Evolutionary conservation across 345 rosid species (phyloP).

Genomic region (Syzygium oleosum): DNA sequence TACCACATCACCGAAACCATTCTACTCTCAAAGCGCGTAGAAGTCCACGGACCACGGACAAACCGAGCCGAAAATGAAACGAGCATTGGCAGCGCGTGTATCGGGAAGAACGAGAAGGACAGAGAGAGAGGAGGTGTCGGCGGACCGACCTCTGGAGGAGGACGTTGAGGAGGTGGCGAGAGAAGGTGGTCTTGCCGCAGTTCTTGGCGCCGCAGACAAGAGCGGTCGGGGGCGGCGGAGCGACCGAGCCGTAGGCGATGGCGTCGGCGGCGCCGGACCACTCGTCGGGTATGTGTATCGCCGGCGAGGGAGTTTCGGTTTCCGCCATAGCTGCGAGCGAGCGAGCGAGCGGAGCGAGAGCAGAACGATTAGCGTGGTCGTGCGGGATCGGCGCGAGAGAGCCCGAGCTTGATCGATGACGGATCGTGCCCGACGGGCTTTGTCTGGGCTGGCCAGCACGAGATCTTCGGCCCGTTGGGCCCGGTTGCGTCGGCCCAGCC

Average conservation of each 20-base stretch:
- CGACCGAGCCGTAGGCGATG: slow-evolving; percentile 33
- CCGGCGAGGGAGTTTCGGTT: slow-evolving; percentile 30
- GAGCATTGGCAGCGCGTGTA: background rate
- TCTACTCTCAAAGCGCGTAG: background rate
- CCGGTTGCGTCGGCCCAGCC: background rate
- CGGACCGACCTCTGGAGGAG: slow-evolving; percentile 69
- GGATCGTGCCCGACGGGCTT: background rate
- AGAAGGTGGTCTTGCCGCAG: slow-evolving; percentile 84
- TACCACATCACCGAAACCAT: background rate
- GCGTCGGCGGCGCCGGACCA: slow-evolving; percentile 69
- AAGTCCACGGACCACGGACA: background rate
- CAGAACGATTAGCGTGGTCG: background rate
- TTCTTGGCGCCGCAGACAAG: slow-evolving; percentile 77
- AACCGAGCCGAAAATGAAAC: background rate
- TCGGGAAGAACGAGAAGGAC: background rate
- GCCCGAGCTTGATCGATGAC: background rate
- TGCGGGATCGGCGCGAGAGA: background rate
- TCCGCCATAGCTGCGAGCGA: slow-evolving; percentile 16
- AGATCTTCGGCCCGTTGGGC: background rate
- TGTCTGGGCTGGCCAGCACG: background rate
- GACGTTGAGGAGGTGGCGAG: slow-evolving; percentile 64
- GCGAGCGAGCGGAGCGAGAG: background rate
- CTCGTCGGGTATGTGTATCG: slow-evolving; percentile 41
- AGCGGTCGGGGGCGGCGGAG: slow-evolving; percentile 41
- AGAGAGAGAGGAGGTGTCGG: background rate